A percentile compares a stretch with the other conserved stretches of the same genome.
Evolutionary conservation across 805 yeast genomes (phyloP).

Genomic region (Ogataea methylovora): DNA sequence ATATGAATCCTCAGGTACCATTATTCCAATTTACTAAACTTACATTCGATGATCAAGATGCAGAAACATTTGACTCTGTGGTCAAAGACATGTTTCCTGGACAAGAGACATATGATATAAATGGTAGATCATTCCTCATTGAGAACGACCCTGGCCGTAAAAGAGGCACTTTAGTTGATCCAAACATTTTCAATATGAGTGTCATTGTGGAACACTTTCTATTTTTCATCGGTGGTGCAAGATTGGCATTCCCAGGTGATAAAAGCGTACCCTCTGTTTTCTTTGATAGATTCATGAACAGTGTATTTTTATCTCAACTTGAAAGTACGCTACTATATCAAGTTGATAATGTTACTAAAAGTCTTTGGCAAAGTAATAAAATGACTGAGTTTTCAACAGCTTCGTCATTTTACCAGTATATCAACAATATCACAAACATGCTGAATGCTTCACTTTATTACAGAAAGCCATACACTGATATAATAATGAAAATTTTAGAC

Average conservation of each 20-base stretch:
- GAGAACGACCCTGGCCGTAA: slow-evolving; percentile 51
- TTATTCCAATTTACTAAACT: slow-evolving; percentile 29
- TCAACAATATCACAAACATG: slow-evolving; percentile 39
- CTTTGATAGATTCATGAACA: slow-evolving; percentile 57
- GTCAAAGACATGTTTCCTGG: slow-evolving; percentile 71
- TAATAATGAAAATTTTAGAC: slow-evolving; percentile 34
- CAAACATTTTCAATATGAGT: slow-evolving; percentile 74
- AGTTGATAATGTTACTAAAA: slow-evolving; percentile 41
- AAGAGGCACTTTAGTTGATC: slow-evolving; percentile 59
- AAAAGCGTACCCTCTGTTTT: slow-evolving; percentile 33
- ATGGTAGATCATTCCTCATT: slow-evolving; percentile 38
- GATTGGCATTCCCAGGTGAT: slow-evolving; percentile 29
- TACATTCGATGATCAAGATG: slow-evolving; percentile 25
- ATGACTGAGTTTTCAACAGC: slow-evolving; percentile 29
- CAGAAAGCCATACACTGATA: slow-evolving; percentile 46
- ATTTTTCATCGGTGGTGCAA: slow-evolving; percentile 56
- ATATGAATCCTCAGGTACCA: slow-evolving; percentile 5
- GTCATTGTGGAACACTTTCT: slow-evolving; percentile 68
- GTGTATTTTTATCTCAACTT: slow-evolving; percentile 56
- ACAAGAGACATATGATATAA: slow-evolving; percentile 14
- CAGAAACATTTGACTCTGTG: slow-evolving; percentile 30
- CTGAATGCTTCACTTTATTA: slow-evolving; percentile 55
- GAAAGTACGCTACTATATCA: slow-evolving; percentile 45
- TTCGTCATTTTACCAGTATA: slow-evolving; percentile 36
- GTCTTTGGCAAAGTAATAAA: slow-evolving; percentile 18